Conservation (phyloP, 1,139 yeast genomes). For the Pneumocystis oryctolagi region DNA sequence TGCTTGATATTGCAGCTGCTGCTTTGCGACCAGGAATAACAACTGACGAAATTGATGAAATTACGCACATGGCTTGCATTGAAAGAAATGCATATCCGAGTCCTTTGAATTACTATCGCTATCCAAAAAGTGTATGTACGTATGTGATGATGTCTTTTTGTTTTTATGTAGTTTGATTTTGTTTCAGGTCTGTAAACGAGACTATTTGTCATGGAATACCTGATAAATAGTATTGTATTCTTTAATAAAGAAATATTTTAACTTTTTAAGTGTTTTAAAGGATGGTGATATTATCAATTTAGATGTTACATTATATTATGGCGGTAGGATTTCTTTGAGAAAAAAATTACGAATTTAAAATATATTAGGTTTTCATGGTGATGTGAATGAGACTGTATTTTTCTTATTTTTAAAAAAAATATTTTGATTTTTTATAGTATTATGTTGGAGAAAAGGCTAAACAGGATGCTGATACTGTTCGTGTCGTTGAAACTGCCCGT, state of each 20-base stretch:
- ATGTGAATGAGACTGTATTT: slow-evolving; percentile 64
- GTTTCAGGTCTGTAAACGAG: slow-evolving; percentile 1
- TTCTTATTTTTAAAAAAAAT: not conserved
- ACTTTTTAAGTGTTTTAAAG: slow-evolving; percentile 51
- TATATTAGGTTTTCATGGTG: slow-evolving; percentile 74
- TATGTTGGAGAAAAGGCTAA: slow-evolving; percentile 88
- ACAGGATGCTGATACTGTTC: slow-evolving; percentile 56
- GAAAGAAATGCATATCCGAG: slow-evolving; percentile 89
- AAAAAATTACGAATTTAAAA: not conserved
- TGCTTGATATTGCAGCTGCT: slow-evolving; percentile 74
- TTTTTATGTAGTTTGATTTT: not conserved
- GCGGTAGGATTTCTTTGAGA: not conserved
- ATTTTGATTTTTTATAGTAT: slow-evolving; percentile 26
- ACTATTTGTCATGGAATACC: not conserved
- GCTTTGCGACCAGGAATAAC: slow-evolving; percentile 76
- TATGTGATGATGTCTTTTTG: slow-evolving; percentile 33
- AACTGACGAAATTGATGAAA: slow-evolving; percentile 78
- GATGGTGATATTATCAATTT: slow-evolving; percentile 93
- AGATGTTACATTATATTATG: slow-evolving; percentile 71
- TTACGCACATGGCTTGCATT: slow-evolving; percentile 76
- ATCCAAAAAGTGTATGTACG: slow-evolving; percentile 85
- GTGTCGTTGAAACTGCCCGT: slow-evolving; percentile 86
- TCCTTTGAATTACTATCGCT: slow-evolving; percentile 86
- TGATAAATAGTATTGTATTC: slow-evolving; percentile 20
- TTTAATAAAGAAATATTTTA: slow-evolving; percentile 35